These are phyloP conservation scores for Clarireedia homoeocarpa DNA, from an alignment of 2,329 filamentous ascomycete species.

Conservation along the genomic window DNA sequence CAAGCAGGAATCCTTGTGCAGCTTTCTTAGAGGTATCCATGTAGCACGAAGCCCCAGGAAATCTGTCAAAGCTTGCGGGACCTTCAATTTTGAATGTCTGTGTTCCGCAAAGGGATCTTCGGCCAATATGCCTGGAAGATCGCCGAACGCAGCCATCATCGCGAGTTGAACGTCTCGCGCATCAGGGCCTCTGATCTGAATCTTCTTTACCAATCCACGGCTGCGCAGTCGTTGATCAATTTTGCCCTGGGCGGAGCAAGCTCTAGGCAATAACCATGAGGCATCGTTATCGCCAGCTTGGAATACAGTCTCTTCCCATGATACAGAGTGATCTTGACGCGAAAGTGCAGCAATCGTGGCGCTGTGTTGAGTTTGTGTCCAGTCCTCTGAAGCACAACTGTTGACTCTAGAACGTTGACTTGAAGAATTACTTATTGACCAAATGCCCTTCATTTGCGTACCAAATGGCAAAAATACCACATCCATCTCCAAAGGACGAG, in stretches of 20 bases:
- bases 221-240: slow-evolving; percentile 68
- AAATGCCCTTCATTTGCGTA: slow-evolving; percentile 42
- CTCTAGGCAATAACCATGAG: slow-evolving; percentile 51
- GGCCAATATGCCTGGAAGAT: slow-evolving; percentile 37
- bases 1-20: slow-evolving; percentile 65
- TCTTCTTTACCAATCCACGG: slow-evolving; percentile 59
- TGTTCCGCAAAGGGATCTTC: slow-evolving; percentile 19
- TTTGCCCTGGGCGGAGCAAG: slow-evolving; percentile 53
- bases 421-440: slow-evolving; percentile 37
- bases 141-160: slow-evolving; percentile 54
- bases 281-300: slow-evolving; percentile 12
- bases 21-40: slow-evolving; percentile 70
- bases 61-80: slow-evolving; percentile 17
- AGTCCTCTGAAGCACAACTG: slow-evolving; percentile 39
- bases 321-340: slow-evolving; percentile 18
- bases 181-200: slow-evolving; percentile 54
- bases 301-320: slow-evolving; percentile 22
- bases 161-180: slow-evolving; percentile 60
- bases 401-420: slow-evolving; percentile 28
- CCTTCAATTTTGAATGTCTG: slow-evolving; percentile 13
- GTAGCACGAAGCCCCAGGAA: slow-evolving; percentile 51
- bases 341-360: slow-evolving; percentile 22
- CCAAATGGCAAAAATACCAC: slow-evolving; percentile 69
- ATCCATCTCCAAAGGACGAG: slow-evolving; percentile 65
- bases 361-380: slow-evolving; percentile 33